phyloP scores from a whole-genome alignment of 2,329 filamentous ascomycete genomes.

The Talaromyces sp. region DNA sequence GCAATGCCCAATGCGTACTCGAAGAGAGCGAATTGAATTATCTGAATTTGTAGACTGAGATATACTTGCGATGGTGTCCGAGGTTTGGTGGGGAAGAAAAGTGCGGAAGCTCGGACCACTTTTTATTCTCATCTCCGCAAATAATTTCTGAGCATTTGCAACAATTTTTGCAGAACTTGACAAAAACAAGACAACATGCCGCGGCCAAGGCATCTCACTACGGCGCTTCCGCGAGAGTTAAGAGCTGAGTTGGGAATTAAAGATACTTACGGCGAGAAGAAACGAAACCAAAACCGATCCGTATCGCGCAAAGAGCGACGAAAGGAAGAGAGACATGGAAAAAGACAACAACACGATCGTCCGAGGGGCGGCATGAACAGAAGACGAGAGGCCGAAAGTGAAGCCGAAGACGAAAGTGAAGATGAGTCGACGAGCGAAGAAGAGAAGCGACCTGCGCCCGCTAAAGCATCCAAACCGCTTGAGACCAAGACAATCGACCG shows the following conservation, averaged over 20 bases:
- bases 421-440: constrained; percentile 19
- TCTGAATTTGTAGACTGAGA: background rate
- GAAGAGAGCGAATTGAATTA: background rate
- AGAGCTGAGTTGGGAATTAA: constrained; percentile 40
- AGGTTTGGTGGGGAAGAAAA: constrained; percentile 16
- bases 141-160: constrained; percentile 8
- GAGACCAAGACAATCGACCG: constrained; percentile 2
- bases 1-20: background rate
- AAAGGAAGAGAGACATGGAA: constrained; percentile 59
- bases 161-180: background rate
- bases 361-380: constrained; percentile 19
- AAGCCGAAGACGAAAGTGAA: constrained; percentile 21
- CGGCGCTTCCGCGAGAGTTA: constrained; percentile 38
- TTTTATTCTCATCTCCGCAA: constrained; percentile 17
- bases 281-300: constrained; percentile 29
- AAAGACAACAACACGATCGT: constrained; percentile 47
- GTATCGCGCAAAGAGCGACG: constrained; percentile 61
- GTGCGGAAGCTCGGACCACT: constrained; percentile 21
- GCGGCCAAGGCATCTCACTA: constrained; percentile 40
- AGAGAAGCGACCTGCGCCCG: constrained; percentile 14
- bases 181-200: constrained; percentile 17
- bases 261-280: constrained; percentile 34
- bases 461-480: constrained; percentile 2
- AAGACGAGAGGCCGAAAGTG: constrained; percentile 28
- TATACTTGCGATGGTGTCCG: background rate